Evolutionary conservation across 768 basidiomycete genomes (phyloP).

Genomic region (Lactifluus pinguis): DNA sequence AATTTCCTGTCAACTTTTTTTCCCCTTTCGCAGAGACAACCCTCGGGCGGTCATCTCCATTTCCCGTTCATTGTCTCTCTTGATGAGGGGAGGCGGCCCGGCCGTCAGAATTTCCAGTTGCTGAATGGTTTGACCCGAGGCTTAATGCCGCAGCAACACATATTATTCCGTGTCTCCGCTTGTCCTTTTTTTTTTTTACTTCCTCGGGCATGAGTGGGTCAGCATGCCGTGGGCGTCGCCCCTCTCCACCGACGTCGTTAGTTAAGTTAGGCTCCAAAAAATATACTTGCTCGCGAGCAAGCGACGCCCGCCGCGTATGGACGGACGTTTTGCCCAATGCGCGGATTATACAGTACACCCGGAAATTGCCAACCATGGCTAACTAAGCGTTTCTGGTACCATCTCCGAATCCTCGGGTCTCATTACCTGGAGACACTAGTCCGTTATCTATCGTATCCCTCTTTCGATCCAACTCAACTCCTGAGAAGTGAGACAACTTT

Average conservation of each 20-base stretch:
- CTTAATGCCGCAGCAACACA: neutral
- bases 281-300: neutral
- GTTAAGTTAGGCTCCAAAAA: neutral
- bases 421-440: constrained; percentile 2
- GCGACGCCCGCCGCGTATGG: neutral
- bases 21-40: constrained; percentile 10
- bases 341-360: neutral
- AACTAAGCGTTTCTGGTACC: neutral
- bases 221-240: neutral
- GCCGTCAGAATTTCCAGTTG: constrained; percentile 5
- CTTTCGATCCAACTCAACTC: constrained; percentile 16
- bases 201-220: neutral
- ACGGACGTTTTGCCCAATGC: neutral
- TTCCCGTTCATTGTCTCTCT: neutral
- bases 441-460: constrained; percentile 5
- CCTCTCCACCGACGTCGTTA: neutral
- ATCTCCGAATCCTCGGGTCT: constrained; percentile 15
- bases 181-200: neutral
- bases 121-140: neutral
- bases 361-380: neutral
- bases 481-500: constrained; percentile 9
- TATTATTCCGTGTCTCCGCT: neutral
- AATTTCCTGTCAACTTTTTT: constrained; percentile 2
- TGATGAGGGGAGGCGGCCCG: neutral
- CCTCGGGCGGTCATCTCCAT: neutral